Conservation (phyloP, 2,329 filamentous ascomycete species). For the Dactylellina cionopaga region DNA sequence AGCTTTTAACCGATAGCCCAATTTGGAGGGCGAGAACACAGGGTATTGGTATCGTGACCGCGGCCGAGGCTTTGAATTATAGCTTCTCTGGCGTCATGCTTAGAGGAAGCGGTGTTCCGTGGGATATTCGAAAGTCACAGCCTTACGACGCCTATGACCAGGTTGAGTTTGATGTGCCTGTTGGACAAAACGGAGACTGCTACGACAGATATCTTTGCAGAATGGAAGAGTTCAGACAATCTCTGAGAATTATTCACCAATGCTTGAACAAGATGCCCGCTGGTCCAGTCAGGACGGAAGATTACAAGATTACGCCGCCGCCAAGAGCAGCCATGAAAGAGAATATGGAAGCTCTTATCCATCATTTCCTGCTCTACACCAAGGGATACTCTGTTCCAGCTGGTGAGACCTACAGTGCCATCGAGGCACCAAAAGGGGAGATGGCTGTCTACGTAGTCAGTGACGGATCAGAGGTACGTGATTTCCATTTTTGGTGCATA, state of each 20-base stretch:
- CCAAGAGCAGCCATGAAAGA: constrained; percentile 99
- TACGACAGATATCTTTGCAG: constrained; percentile 99
- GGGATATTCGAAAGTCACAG: constrained; percentile 94
- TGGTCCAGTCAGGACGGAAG: constrained; percentile 92
- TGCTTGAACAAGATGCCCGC: constrained; percentile 99
- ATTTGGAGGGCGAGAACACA: constrained; percentile 97
- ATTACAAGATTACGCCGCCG: constrained; percentile 97
- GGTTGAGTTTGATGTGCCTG: constrained; percentile 97
- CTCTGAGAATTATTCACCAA: constrained; percentile 96
- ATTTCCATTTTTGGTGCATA: neutral
- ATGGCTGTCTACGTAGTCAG: constrained; percentile 98
- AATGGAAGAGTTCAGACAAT: constrained; percentile 99
- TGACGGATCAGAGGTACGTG: constrained; percentile 79
- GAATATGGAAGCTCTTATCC: constrained; percentile 99
- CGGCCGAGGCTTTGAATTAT: constrained; percentile 94
- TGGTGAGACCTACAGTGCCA: constrained; percentile 96
- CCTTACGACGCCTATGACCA: constrained; percentile 98
- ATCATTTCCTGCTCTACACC: constrained; percentile 98
- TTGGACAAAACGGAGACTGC: constrained; percentile 96
- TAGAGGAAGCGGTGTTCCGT: constrained; percentile 92
- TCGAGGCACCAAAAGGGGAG: constrained; percentile 99
- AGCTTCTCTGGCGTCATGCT: constrained; percentile 98
- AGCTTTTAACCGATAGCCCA: constrained; percentile 98
- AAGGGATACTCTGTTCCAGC: constrained; percentile 98
- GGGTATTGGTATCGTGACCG: constrained; percentile 88